These are phyloP conservation scores for Adansonia gregorii DNA, from an alignment of 441 rosid species.

Conservation along the genomic window DNA sequence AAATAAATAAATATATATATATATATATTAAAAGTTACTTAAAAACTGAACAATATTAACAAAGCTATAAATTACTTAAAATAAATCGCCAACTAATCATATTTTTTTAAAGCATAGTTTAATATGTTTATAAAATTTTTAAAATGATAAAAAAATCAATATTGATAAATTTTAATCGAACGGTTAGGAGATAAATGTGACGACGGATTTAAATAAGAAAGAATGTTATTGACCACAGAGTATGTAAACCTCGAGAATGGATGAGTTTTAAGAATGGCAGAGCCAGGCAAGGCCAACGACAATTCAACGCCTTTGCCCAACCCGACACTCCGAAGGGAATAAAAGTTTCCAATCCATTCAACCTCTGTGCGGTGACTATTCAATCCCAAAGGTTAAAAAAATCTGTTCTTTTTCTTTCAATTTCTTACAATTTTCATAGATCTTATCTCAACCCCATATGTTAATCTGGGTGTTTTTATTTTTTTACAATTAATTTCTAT, in stretches of 20 bases:
- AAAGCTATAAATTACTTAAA: too few relatives aligned
- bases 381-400: background rate
- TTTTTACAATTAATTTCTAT: background rate
- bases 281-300: background rate
- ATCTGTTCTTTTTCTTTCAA: background rate
- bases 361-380: background rate
- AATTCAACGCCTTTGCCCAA: background rate
- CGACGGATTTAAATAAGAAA: background rate
- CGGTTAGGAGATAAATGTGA: background rate
- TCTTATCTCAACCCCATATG: background rate
- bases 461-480: background rate
- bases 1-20: too few relatives aligned
- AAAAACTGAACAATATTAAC: too few relatives aligned
- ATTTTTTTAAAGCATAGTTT: too few relatives aligned
- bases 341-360: background rate
- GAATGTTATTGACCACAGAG: background rate
- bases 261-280: background rate
- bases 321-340: conserved; percentile 12
- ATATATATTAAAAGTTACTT: too few relatives aligned
- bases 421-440: background rate
- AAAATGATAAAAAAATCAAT: background rate
- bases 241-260: background rate
- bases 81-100: too few relatives aligned
- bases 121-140: background rate
- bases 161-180: background rate